These are phyloP conservation scores for Sporothrix globosa DNA, from an alignment of 2,329 filamentous ascomycete genomes.

Conservation along the genomic window DNA sequence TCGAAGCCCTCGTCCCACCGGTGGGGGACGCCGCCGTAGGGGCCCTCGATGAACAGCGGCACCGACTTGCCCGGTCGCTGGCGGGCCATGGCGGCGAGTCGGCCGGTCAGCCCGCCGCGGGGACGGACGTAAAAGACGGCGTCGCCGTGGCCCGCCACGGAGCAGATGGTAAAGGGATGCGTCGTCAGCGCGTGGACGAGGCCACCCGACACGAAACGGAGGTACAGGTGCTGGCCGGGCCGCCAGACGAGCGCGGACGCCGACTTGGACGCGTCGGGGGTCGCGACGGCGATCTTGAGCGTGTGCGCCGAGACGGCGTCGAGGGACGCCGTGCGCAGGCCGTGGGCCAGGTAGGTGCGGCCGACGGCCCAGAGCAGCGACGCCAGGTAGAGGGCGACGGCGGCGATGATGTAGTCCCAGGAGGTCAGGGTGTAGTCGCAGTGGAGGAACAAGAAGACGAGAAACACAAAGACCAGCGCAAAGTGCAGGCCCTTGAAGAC, in stretches of 20 bases:
- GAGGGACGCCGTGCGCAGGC: constrained; percentile 51
- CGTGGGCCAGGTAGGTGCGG: constrained; percentile 55
- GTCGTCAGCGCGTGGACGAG: constrained; percentile 30
- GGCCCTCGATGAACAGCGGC: constrained; percentile 59
- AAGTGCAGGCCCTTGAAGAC: constrained; percentile 64
- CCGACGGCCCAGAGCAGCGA: constrained; percentile 52
- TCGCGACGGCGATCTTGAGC: constrained; percentile 50
- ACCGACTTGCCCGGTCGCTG: constrained; percentile 46
- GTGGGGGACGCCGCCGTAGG: constrained; percentile 57
- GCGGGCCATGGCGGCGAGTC: constrained; percentile 48
- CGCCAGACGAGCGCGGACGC: constrained; percentile 48
- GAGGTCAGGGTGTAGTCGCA: constrained; percentile 59
- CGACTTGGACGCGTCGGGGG: constrained; percentile 30
- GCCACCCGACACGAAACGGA: constrained; percentile 33
- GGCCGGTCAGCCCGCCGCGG: constrained; percentile 54
- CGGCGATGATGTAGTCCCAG: constrained; percentile 65
- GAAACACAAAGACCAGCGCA: constrained; percentile 56
- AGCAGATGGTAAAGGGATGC: constrained; percentile 36
- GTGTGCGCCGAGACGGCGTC: constrained; percentile 47
- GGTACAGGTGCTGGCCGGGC: constrained; percentile 55
- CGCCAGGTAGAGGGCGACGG: constrained; percentile 55
- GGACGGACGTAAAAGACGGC: constrained; percentile 59
- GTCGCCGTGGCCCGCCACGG: constrained; percentile 41
- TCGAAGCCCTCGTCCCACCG: constrained; percentile 48
- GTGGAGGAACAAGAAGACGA: constrained; percentile 64